These are phyloP conservation scores for Penicillium hesseltinei DNA, from an alignment of 2,329 filamentous ascomycete genomes.

Conservation along the genomic window DNA sequence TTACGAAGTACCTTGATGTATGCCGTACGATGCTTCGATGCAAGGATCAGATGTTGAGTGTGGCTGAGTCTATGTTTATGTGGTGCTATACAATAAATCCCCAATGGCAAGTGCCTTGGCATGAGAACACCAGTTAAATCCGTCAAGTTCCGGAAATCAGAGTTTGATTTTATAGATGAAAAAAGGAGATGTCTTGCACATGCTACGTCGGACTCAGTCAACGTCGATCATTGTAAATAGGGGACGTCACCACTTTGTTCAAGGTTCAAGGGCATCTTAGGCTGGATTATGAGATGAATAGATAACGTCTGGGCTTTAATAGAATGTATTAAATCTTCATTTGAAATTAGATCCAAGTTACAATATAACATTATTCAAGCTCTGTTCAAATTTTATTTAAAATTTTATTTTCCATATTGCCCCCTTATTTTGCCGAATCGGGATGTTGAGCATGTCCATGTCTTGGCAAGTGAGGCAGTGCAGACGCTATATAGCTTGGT, in stretches of 20 bases:
- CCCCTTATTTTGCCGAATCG: slow-evolving; percentile 2
- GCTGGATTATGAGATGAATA: not conserved
- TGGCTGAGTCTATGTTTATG: not conserved
- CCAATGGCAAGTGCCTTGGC: not conserved
- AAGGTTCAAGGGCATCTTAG: not conserved
- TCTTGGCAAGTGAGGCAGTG: slow-evolving; percentile 33
- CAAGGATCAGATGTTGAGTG: slow-evolving; percentile 1
- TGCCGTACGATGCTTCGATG: not conserved
- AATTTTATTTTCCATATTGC: not conserved
- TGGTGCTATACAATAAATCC: not conserved
- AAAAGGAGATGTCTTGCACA: not conserved
- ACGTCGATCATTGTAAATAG: not conserved
- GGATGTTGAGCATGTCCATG: not conserved
- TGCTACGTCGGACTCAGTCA: not conserved
- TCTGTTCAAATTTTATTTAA: not conserved
- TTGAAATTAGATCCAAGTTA: too few species aligned
- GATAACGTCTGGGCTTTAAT: not conserved
- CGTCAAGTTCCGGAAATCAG: not conserved
- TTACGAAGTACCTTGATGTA: not conserved
- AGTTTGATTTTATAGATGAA: not conserved
- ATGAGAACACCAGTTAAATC: not conserved
- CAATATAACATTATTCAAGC: not conserved
- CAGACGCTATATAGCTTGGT: slow-evolving; percentile 20
- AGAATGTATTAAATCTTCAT: too few species aligned
- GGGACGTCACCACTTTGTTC: slow-evolving; percentile 4